Conservation (phyloP, 768 basidiomycete genomes). For the Hygrophoropsis aurantiaca region DNA sequence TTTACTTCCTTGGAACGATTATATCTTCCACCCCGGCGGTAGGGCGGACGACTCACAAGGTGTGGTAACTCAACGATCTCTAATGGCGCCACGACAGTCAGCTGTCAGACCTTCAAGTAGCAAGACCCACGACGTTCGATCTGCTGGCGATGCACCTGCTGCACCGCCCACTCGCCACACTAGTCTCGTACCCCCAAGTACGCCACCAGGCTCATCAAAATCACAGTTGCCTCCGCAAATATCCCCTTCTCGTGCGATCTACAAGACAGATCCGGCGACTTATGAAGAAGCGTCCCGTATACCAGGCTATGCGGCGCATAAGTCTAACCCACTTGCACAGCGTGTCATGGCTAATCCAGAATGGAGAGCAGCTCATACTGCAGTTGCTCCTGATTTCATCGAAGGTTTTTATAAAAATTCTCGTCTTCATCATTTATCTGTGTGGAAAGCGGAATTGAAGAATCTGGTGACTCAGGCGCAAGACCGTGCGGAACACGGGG, state of each 20-base stretch:
- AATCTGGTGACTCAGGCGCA: slow-evolving; percentile 79
- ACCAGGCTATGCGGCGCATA: slow-evolving; percentile 65
- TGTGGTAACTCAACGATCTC: slow-evolving; percentile 35
- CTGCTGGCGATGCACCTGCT: too few species aligned
- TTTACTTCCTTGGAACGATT: slow-evolving; percentile 81
- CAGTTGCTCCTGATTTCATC: slow-evolving; percentile 82
- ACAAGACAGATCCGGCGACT: slow-evolving; percentile 42
- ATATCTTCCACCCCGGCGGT: slow-evolving; percentile 53
- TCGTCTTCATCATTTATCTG: slow-evolving; percentile 88
- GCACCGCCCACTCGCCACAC: too few species aligned
- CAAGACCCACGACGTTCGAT: too few species aligned
- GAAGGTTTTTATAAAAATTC: slow-evolving; percentile 83
- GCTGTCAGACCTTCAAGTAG: too few species aligned
- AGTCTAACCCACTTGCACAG: slow-evolving; percentile 70
- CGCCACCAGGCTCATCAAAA: slow-evolving; percentile 1
- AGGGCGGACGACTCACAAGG: slow-evolving; percentile 53
- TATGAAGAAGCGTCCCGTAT: slow-evolving; percentile 45
- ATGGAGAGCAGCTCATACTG: slow-evolving; percentile 89
- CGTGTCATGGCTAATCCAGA: slow-evolving; percentile 80
- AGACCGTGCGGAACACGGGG: slow-evolving; percentile 55
- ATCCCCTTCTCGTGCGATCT: slow-evolving; percentile 24
- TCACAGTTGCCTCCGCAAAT: slow-evolving; percentile 2
- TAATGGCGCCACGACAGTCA: slow-evolving; percentile 21
- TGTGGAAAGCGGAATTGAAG: slow-evolving; percentile 90
- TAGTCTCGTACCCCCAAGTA: neutral